These are phyloP conservation scores for Cryoendolithus antarcticus DNA, from an alignment of 2,329 filamentous ascomycete genomes.

Conservation along the genomic window DNA sequence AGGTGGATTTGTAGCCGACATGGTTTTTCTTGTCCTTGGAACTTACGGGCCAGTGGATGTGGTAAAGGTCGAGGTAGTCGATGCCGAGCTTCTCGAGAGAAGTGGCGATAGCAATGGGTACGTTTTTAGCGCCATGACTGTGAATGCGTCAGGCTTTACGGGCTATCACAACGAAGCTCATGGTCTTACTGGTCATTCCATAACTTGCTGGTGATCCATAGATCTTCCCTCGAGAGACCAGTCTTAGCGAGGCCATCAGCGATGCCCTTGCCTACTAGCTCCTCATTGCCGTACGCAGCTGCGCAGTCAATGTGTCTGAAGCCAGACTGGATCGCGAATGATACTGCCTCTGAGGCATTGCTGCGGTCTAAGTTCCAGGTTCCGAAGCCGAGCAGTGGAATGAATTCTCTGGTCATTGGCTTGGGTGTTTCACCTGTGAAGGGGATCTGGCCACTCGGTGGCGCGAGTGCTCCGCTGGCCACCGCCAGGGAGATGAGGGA, in stretches of 20 bases:
- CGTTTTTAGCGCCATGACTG: slow-evolving; percentile 19
- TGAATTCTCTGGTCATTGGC: slow-evolving; percentile 17
- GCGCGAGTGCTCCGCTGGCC: no score
- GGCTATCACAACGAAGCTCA: not conserved
- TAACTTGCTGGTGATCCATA: slow-evolving; percentile 29
- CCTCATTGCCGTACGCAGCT: slow-evolving; percentile 32
- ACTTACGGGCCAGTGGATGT: slow-evolving; percentile 36
- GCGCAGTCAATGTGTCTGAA: slow-evolving; percentile 44
- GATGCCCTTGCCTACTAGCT: slow-evolving; percentile 32
- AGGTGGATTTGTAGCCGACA: slow-evolving; percentile 35
- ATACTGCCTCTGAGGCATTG: slow-evolving; percentile 26
- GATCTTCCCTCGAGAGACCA: slow-evolving; percentile 21
- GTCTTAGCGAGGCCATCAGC: slow-evolving; percentile 22
- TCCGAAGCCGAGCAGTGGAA: slow-evolving; percentile 26
- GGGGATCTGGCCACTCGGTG: slow-evolving; percentile 12
- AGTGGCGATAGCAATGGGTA: slow-evolving; percentile 22
- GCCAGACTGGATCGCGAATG: slow-evolving; percentile 32
- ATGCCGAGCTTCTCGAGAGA: slow-evolving; percentile 28
- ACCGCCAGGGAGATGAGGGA: no score
- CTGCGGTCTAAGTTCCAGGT: slow-evolving; percentile 26
- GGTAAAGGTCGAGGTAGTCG: slow-evolving; percentile 32
- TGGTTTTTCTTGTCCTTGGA: slow-evolving; percentile 21
- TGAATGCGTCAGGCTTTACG: slow-evolving; percentile 3
- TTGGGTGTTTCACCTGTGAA: slow-evolving; percentile 9
- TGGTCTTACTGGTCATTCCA: slow-evolving; percentile 24